Evolutionary conservation across 225 moss, liverwort and hornwort genomes (phyloP).

Genomic region (Physcomitrium patens): DNA sequence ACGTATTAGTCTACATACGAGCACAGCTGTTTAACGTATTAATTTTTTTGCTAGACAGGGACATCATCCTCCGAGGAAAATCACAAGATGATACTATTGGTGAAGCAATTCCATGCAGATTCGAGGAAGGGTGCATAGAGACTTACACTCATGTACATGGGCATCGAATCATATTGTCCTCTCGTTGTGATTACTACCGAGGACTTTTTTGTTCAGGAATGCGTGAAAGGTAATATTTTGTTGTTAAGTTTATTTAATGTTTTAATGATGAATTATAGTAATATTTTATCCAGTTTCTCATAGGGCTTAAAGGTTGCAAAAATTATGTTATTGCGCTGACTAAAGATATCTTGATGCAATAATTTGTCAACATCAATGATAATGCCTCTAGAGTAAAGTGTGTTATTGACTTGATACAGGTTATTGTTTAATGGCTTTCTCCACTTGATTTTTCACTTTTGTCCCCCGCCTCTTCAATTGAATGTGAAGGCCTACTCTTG

Average conservation of each 20-base stretch:
- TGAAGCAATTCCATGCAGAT: slow-evolving; percentile 23
- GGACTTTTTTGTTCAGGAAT: slow-evolving; percentile 83
- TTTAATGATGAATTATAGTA: neutral
- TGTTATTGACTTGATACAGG: neutral
- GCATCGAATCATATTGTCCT: slow-evolving; percentile 73
- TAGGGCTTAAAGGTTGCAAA: neutral
- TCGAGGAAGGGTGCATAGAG: slow-evolving; percentile 37
- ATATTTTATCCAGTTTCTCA: neutral
- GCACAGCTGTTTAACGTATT: slow-evolving; percentile 5
- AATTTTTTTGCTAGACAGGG: slow-evolving; percentile 38
- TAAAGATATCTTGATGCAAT: slow-evolving; percentile 6
- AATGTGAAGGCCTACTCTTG: neutral
- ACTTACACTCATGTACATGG: slow-evolving; percentile 53
- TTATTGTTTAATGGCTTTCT: neutral
- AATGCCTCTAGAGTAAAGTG: neutral
- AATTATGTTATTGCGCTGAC: neutral
- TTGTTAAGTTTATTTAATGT: neutral
- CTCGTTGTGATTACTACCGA: slow-evolving; percentile 71
- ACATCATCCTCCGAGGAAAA: slow-evolving; percentile 58
- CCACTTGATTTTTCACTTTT: no score
- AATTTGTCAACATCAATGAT: neutral
- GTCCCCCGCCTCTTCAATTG: neutral
- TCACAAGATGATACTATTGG: slow-evolving; percentile 21
- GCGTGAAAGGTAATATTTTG: slow-evolving; percentile 66
- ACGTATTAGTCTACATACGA: neutral